Evolutionary conservation across 2,329 filamentous ascomycete species (phyloP), one percentile per base, ranked within the genome.

Genomic region (Colletotrichum tropicicola): DNA sequence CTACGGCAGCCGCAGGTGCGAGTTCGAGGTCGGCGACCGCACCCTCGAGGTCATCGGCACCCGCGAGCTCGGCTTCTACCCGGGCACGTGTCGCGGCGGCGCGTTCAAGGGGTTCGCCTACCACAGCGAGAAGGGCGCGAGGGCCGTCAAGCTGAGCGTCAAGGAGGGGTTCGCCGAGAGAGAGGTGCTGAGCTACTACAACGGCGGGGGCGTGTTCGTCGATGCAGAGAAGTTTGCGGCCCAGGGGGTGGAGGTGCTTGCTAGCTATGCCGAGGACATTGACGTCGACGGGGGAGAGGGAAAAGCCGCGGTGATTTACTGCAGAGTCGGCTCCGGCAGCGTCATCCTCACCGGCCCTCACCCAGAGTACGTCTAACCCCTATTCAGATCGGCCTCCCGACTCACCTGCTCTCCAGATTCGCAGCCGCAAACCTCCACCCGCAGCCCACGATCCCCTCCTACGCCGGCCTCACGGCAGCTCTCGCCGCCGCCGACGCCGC

Each of bases 61-160:
- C 47, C 85, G 96, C 39, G 96, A 99, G 75, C 82, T 99, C 53
- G 90, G 82, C 0, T 98, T 99, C 80, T 99, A 92, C 73, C 94
- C 94, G 0, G 95, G 94, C 0, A 90, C 83, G 1, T 97, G 94
- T 76, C 88, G 94, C 54, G 96, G 96, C 0, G 87, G 93, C 64
- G 95, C 95, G 4, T 98, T 97, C 77, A 83, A 87, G 41, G 96
- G 96, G 0, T 99, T 99, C 75, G 88, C 92, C 71, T 99, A 99
- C 79, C 87, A 92, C 59, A 96, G 92, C 71, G 96, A 99, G 79
- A 88, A 82, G 47, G 96, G 96, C 1, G 93, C 96, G 1, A 86
- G 88, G 70, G 93, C 92, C 3, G 89, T 89, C 1, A 83, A 86
- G 61, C 70, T 98, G 47, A 85, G 83, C 55, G 88, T 96, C 12